A percentile compares a stretch with the other conserved stretches of the same genome.
Conservation (phyloP, 805 yeast genomes). For the Wickerhamiella dianesei region DNA sequence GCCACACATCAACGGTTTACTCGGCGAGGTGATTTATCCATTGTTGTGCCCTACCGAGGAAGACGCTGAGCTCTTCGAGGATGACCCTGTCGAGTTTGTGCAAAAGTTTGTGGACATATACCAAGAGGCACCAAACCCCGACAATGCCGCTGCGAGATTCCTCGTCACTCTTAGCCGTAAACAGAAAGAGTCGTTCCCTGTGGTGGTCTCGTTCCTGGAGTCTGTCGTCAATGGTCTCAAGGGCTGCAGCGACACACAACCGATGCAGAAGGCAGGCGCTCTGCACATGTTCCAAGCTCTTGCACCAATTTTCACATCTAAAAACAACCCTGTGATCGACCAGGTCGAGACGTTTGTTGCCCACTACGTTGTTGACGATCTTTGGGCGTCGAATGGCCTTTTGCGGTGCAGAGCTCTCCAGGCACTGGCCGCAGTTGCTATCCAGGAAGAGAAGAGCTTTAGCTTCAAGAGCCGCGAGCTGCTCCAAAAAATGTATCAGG, state of each 20-base stretch:
- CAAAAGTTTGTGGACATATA: slow-evolving; percentile 51
- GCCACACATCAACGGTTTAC: slow-evolving; percentile 49
- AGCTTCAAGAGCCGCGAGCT: slow-evolving; percentile 45
- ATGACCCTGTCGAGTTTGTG: slow-evolving; percentile 80
- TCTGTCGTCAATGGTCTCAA: neutral
- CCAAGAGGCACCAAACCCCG: slow-evolving; percentile 55
- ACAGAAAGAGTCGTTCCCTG: slow-evolving; percentile 29
- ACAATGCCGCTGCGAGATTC: slow-evolving; percentile 64
- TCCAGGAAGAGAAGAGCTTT: slow-evolving; percentile 26
- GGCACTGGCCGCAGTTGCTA: slow-evolving; percentile 44
- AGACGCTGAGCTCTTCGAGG: slow-evolving; percentile 61
- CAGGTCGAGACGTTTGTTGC: slow-evolving; percentile 61
- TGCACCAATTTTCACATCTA: slow-evolving; percentile 38
- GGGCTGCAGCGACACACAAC: slow-evolving; percentile 1
- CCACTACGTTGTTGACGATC: slow-evolving; percentile 56
- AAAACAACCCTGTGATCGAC: slow-evolving; percentile 41
- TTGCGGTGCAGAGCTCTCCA: slow-evolving; percentile 50
- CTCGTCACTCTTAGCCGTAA: slow-evolving; percentile 59
- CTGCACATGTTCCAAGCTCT: slow-evolving; percentile 67
- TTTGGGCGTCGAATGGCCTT: slow-evolving; percentile 40
- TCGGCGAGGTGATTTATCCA: slow-evolving; percentile 65
- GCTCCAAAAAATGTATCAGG: slow-evolving; percentile 41
- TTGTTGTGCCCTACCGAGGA: slow-evolving; percentile 55
- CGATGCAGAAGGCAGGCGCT: slow-evolving; percentile 10
- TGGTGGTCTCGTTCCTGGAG: slow-evolving; percentile 14